phyloP scores from a whole-genome alignment of 176 grass and related monocot species.

The Elymus sibiricus region DNA sequence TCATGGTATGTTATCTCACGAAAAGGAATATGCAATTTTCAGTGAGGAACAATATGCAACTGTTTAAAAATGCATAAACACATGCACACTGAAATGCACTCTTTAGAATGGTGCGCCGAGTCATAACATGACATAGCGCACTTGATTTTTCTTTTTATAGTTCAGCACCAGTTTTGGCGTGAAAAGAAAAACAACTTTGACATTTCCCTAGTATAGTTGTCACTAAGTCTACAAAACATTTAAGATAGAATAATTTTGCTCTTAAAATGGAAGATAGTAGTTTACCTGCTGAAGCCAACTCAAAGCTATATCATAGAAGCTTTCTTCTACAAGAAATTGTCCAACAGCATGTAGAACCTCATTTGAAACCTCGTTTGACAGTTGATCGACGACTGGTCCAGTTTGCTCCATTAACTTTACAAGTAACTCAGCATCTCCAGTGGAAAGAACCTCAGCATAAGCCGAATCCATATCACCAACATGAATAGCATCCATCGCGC shows the following conservation, averaged over 20 bases:
- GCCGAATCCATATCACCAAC: conserved; percentile 73
- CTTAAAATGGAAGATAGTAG: conserved; percentile 25
- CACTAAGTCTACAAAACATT: neutral
- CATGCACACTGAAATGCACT: neutral
- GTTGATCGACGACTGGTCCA: conserved; percentile 78
- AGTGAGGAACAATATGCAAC: neutral
- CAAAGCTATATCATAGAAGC: conserved; percentile 85
- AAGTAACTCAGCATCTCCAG: conserved; percentile 79
- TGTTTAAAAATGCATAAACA: neutral
- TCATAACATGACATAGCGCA: neutral
- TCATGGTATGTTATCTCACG: neutral
- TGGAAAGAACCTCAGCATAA: conserved; percentile 80
- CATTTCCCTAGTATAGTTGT: conserved; percentile 12
- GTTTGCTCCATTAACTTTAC: conserved; percentile 98
- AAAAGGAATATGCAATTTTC: neutral
- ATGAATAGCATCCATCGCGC: conserved; percentile 82
- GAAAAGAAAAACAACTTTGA: neutral
- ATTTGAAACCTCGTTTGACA: conserved; percentile 73
- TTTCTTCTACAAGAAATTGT: conserved; percentile 85
- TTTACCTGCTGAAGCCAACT: conserved; percentile 95
- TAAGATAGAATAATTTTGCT: neutral
- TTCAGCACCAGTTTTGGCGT: conserved; percentile 16
- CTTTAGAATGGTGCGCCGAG: neutral
- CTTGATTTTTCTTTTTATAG: neutral
- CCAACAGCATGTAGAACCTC: conserved; percentile 83